Base-by-base conservation (phyloP, 305 asterid genomes). In the Coffea humblotiana region DNA sequence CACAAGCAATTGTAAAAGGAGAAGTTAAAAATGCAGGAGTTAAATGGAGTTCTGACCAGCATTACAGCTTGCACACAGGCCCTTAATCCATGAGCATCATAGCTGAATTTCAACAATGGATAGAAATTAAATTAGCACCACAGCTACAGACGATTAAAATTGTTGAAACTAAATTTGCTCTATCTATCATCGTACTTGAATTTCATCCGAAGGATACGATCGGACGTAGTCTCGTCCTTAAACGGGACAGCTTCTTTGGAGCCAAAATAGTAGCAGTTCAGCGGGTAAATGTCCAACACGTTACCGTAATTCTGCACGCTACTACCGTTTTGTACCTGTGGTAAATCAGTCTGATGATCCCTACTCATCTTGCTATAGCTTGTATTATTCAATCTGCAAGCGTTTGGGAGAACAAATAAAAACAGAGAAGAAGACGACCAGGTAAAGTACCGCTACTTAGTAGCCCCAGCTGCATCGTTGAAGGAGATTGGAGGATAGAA, bases 221-320 rank as follows among this genome's bases (percentile, higher is more conserved):
- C 96, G 67, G 86, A 79, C 60, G 84, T 54, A 3, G 94, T 88
- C 74, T 92, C 99, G 80, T 77, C 87, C 84, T 77, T 91, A 25
- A 80, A 77, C 23, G 89, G 82, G 80, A 64, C 74, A 13, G 92
- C 83, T 51, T 88, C 91, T 47, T 52, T 87, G 83, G 92, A 91
- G 78, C 97, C 98, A 87, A 95, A 95, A 83, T 90, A 95, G 92
- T 93, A 95, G 76, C 87, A 84, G 73, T 83, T 85, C 35, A 93
- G 94, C 32, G 98, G 97, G 85, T 93, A 92, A 73, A 93, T 86
- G 83, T 92, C 91, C 79, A 95, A 27, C 2, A 82, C 88, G 76
- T 72, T 60, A 47, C 56, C 16, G 58, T 61, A 25, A 72, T 49
- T 69, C 77, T 60, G 68, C 32, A 35, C 77, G 19, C 71, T 75